phyloP scores from a whole-genome alignment of 805 yeast species.

The Metschnikowia cubensis region DNA sequence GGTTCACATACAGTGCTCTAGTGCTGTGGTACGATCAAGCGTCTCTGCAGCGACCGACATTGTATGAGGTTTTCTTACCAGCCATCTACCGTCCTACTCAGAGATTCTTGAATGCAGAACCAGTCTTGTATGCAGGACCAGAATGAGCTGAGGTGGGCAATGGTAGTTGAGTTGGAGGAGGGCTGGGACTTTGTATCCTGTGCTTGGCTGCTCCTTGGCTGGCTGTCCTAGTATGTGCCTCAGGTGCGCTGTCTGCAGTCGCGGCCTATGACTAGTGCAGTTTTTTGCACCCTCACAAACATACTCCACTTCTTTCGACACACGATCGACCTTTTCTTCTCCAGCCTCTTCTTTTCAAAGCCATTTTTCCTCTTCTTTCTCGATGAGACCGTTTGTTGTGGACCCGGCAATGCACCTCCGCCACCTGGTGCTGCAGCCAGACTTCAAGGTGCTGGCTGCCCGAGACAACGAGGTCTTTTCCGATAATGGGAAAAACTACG shows the following conservation, averaged over 20 bases:
- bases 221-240: neutral
- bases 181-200: too few species aligned
- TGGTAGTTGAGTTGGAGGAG: too few species aligned
- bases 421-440: slow-evolving; percentile 6
- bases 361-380: neutral
- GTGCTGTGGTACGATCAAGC: too few species aligned
- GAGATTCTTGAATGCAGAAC: too few species aligned
- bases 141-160: too few species aligned
- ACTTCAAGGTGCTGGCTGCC: neutral
- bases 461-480: neutral
- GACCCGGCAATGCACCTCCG: slow-evolving; percentile 1
- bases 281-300: neutral
- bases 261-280: neutral
- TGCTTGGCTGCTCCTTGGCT: too few species aligned
- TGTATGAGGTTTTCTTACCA: too few species aligned
- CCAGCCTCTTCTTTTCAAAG: neutral
- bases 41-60: too few species aligned
- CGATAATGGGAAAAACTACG: neutral
- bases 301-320: neutral
- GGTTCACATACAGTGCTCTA: too few species aligned
- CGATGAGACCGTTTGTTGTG: neutral
- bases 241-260: neutral
- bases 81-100: too few species aligned
- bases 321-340: too few species aligned
- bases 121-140: too few species aligned